Evolutionary conservation across 2,329 filamentous ascomycete genomes (phyloP).

Genomic region (Fonsecaea pedrosoi): DNA sequence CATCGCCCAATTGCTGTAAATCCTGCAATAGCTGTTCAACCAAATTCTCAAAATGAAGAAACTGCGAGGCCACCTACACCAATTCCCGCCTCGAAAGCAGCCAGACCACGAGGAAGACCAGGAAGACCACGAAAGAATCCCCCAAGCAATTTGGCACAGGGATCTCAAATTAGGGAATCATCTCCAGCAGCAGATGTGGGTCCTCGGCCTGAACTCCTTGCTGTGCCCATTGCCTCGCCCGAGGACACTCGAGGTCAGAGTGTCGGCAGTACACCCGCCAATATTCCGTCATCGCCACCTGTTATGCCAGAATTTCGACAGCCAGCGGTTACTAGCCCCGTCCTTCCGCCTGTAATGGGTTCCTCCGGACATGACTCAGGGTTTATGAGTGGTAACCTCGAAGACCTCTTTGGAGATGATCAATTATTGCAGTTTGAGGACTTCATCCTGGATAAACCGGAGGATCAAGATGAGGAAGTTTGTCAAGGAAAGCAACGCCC

Average conservation of each 20-base stretch:
- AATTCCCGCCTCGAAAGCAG: conserved; percentile 44
- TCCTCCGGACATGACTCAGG: conserved; percentile 69
- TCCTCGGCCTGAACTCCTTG: conserved; percentile 48
- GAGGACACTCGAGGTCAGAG: conserved; percentile 59
- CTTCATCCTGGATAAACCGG: conserved; percentile 35
- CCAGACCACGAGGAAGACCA: conserved; percentile 37
- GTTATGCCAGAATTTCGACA: conserved; percentile 65
- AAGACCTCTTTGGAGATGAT: conserved; percentile 46
- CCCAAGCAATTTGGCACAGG: conserved; percentile 64
- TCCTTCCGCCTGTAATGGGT: conserved; percentile 64
- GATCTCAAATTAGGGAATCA: conserved; percentile 62
- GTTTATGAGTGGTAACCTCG: conserved; percentile 80
- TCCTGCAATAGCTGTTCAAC: conserved; percentile 43
- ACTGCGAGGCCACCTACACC: conserved; percentile 56
- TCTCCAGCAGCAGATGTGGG: conserved; percentile 50
- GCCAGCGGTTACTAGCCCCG: conserved; percentile 73
- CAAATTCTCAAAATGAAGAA: conserved; percentile 47
- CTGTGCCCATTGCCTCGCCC: conserved; percentile 57
- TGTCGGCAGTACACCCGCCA: conserved; percentile 71
- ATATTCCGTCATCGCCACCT: conserved; percentile 90
- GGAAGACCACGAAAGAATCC: conserved; percentile 39
- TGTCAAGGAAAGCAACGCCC: conserved; percentile 12
- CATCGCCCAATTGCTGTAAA: conserved; percentile 72
- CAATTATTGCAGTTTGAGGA: conserved; percentile 38
- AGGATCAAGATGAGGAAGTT: conserved; percentile 18